These are phyloP conservation scores for Chaetomiaceae sp. DNA, from an alignment of 2,329 filamentous ascomycete genomes.

Conservation along the genomic window DNA sequence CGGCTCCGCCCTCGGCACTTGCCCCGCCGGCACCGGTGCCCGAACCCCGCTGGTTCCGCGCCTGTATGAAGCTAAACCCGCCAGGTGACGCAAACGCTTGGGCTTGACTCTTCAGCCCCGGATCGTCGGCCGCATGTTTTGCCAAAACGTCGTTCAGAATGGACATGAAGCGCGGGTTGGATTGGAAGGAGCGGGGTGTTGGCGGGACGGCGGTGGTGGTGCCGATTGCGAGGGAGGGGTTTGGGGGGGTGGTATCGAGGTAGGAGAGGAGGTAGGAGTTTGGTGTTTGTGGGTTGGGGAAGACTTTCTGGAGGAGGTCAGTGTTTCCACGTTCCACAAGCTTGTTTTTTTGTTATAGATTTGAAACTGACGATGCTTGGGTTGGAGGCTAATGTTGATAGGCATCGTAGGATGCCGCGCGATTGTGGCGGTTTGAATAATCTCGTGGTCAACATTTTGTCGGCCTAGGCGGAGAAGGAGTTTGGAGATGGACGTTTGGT, in stretches of 20 bases:
- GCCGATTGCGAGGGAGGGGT: slow-evolving; percentile 52
- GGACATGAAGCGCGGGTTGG: slow-evolving; percentile 55
- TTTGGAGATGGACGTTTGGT: not conserved
- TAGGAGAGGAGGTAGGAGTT: slow-evolving; percentile 54
- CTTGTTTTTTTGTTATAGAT: too few species aligned
- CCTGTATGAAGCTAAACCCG: slow-evolving; percentile 46
- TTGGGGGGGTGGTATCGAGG: slow-evolving; percentile 55
- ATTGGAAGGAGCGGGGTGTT: slow-evolving; percentile 54
- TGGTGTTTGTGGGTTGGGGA: slow-evolving; percentile 44
- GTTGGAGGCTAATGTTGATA: slow-evolving; percentile 49
- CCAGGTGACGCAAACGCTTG: slow-evolving; percentile 56
- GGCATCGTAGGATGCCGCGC: slow-evolving; percentile 28
- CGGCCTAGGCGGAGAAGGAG: not conserved
- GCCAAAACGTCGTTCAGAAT: slow-evolving; percentile 56
- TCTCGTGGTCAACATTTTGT: slow-evolving; percentile 32
- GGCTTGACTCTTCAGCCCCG: slow-evolving; percentile 52
- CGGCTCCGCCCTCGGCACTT: slow-evolving; percentile 56
- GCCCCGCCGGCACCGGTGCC: slow-evolving; percentile 49
- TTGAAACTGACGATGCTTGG: slow-evolving; percentile 47
- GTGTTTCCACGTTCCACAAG: too few species aligned
- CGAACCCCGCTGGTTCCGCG: slow-evolving; percentile 33
- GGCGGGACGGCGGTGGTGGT: slow-evolving; percentile 56
- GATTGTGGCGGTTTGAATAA: slow-evolving; percentile 26
- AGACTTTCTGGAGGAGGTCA: slow-evolving; percentile 48
- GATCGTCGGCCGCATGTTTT: slow-evolving; percentile 53